Base-by-base conservation (phyloP, 2,329 filamentous ascomycete genomes). In the Emmonsiellopsis sp. region DNA sequence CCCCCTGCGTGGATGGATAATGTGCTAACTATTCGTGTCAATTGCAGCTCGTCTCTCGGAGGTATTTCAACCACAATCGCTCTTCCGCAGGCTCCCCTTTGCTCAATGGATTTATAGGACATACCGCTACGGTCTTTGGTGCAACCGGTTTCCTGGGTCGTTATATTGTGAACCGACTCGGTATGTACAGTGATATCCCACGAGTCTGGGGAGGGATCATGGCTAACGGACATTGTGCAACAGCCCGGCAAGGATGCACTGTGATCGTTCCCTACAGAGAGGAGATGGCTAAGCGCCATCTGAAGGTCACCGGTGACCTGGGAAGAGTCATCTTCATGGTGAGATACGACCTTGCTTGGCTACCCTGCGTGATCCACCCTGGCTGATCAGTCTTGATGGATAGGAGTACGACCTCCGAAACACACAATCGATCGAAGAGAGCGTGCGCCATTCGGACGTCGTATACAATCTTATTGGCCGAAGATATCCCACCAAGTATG, bases 91-190 rank as follows among this genome's bases (percentile, higher is more conserved):
- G 51, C 41, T 40, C 58, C 50, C 54, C 56, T 60, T 58, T 47
- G 57, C 62, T 66, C 63, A 68, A 67, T 56, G 34, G 50, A n/a
- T 57, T 62, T 60, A 57, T 73, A 89, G 92, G 92, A 62, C 90
- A 97, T 75, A 96, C 91, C 58, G 92, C 88, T 57, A 98, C 93
- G 55, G 92, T 98, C 65, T 98, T 98, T 75, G 93, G 93, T 74
- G 93, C 93, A 67, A 96, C 91, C 57, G 93, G 93, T 60, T 92
- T 95, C 71, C 77, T 98, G 53, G 93, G 93, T 68, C 85, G 93
- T 69, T 98, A 98, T 73, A 95, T 98, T 68, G 93, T 98, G 68
- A 95, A 96, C 76, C 83, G 89, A 71, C 80, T 98, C 68, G 90
- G 90, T 85, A 77, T 58, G 75, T 32, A 51, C 15, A 15, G n/a